Evolutionary conservation across 768 basidiomycete species (phyloP), one percentile per base, ranked within the genome.

Genomic region (Trametes cinnabarina): DNA sequence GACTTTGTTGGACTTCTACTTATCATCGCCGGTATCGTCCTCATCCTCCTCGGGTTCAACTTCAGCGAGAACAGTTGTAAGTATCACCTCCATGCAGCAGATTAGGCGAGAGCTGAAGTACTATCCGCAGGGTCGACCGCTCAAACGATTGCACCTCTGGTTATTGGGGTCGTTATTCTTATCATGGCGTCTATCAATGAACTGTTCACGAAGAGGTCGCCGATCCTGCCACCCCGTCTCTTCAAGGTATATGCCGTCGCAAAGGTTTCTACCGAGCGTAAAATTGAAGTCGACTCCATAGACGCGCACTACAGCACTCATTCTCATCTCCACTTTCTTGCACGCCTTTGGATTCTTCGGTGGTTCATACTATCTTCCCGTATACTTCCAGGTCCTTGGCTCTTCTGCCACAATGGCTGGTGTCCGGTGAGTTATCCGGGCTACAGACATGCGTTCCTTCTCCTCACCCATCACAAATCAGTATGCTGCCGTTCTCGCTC

Each of bases 311-410:
- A 91, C 88, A 7, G 75, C 72, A 1, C 75, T 86, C 25, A 69
- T 90, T 34, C 70, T 92, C 9, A 62, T 87, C 23, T 73, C 79
- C 2, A 73, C 75, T 6, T 83, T 91, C 66, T 64, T 89, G 11
- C 90, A 92, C 61, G 87, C 80, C 0, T 19, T 85, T 20, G 76
- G 77, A 2, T 89, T 89, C 72, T 87, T 90, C 63, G 69, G 72
- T 11, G 81, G 82, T 78, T 80, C 83, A 42, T 87, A 74, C 66
- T 91, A 91, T 64, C 77, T 92, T 7, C 90, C 90, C 1, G 67
- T 92, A 2, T 93, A 87, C 68, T 93, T 79, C 71, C 90, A 93
- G 74, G 81, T 87, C 2, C 79, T 91, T 12, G 90, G 90, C 0
- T 77, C 88, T 0, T 87, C 87, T 8, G 88, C 90, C 6, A 90